A percentile compares a stretch with the other conserved stretches of the same genome.
phyloP scores from a whole-genome alignment of 176 grass and related monocot species.

The Paspalum notatum region DNA sequence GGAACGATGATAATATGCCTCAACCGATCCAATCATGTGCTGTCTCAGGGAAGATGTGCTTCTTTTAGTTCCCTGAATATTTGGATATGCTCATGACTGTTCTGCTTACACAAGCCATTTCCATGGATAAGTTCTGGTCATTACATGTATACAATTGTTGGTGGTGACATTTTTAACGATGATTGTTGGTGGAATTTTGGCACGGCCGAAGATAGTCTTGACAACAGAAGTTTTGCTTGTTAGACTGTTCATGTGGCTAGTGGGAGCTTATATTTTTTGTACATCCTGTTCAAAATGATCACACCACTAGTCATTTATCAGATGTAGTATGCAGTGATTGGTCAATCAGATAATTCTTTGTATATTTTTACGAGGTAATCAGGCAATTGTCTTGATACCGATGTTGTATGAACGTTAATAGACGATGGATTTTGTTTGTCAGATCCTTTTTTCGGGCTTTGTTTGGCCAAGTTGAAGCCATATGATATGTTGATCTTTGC shows the following conservation, averaged over 20 bases:
- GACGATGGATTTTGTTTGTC: neutral
- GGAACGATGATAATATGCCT: neutral
- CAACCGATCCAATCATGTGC: slow-evolving; percentile 8
- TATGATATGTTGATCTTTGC: neutral
- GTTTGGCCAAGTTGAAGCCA: slow-evolving; percentile 3
- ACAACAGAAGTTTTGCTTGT: slow-evolving; percentile 4
- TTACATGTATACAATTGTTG: slow-evolving; percentile 36
- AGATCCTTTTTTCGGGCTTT: neutral
- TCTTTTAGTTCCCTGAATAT: slow-evolving; percentile 23
- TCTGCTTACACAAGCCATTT: slow-evolving; percentile 16
- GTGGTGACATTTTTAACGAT: slow-evolving; percentile 3
- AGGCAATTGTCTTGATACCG: neutral
- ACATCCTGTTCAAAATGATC: slow-evolving; percentile 30
- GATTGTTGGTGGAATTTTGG: slow-evolving; percentile 21
- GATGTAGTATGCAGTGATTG: slow-evolving; percentile 16
- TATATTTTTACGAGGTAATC: neutral
- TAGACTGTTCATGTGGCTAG: slow-evolving; percentile 26
- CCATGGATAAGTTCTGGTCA: slow-evolving; percentile 26
- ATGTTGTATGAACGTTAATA: neutral
- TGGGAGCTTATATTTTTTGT: slow-evolving; percentile 41
- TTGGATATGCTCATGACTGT: neutral
- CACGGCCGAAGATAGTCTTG: neutral
- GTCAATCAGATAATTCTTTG: slow-evolving; percentile 3
- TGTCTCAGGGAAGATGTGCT: slow-evolving; percentile 8
- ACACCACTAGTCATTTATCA: neutral